Evolutionary conservation across 1,139 yeast genomes (phyloP), one percentile per base, ranked within the genome.

Genomic region (Torulaspora globosa): DNA sequence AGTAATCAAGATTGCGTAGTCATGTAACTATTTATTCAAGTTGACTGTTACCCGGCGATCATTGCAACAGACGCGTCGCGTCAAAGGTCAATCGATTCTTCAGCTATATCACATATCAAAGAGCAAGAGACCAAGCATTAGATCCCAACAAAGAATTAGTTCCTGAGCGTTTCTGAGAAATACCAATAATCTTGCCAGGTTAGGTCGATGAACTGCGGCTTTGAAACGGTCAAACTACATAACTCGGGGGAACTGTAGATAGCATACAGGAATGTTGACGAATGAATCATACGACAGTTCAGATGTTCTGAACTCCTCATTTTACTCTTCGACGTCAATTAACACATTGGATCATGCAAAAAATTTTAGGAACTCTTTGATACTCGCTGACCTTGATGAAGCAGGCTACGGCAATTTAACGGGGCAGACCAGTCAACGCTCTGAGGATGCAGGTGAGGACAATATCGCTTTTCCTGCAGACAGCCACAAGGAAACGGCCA

Each of bases 301-400:
- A 7, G 49, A 47, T 28, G 42, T 51, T 11, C 31, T 49, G 37
- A 52, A 53, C 18, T 53, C 57, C 8, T 43, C 53, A 10, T 62
- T 61, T 51, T 66, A 70, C 36, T 62, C 68, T 39, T 62, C 70
- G 21, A 58, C 58, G 24, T 56, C 58, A 10, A 50, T 63, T 11
- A 60, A 66, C 35, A 60, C 67, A 24, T 52, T 56, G 9, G 72
- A 69, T 41, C 83, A 79, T 58, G 75, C 76, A 8, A 63, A 68
- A 33, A 74, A 70, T 44, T 65, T 79, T 36, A 69, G 82, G 49
- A 71, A 72, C 50, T 74, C 83, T 4, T 37, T 70, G 78, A 50
- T 72, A 69, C 49, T 74, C 27, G 51, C 51, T 31, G 62, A 57
- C 21, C 37, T 56, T 26, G 55, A 58, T 9, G 61, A 56, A 28